Base-by-base conservation (phyloP, 2,329 filamentous ascomycete genomes). In the Colletotrichum kahawae region DNA sequence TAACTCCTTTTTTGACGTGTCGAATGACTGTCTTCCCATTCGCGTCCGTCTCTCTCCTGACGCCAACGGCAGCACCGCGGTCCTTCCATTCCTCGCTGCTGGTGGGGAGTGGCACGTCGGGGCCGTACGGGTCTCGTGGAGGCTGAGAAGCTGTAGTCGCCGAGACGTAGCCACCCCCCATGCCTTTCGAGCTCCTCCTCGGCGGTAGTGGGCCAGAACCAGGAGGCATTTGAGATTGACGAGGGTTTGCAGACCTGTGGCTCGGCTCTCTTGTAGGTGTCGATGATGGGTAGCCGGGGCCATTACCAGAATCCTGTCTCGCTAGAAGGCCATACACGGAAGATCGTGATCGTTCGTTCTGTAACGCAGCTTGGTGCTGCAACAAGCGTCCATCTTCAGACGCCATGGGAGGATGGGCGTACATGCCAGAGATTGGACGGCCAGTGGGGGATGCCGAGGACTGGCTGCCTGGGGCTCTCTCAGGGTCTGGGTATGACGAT, bases 51-150 rank as follows among this genome's bases (percentile, higher is more conserved):
- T 98, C 96, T 82, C 95, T 93, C 73, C 94, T 91, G 67, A 96
- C 90, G 21, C 93, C 93, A 33, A 97, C 92, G 2, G 96, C 95
- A n/a, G 97, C 96, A 57, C 97, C 97, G 76, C 93, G 93, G 56
- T 99, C 96, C 84, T 98, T 95, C 97, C 97, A 98, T 77, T 98
- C 96, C 79, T 98, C 96, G 79, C 92, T 96, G 80, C 93, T 95
- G 2, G 85, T 83, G 2, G 87, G 85, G 24, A 86, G 81, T 5
- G 84, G 82, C 27, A 85, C 78, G 31, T 90, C 88, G 13, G 85
- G 81, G 3, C 82, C 83, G 78, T 60, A 80, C 77, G 66, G 79
- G 77, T 77, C 82, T 80, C 67, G 81, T 67, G 77, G 79, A 73
- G 71, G 77, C 56, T 89, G 79, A 88, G 85, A 77, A 88, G 87